Evolutionary conservation across 805 yeast genomes (phyloP).

Genomic region (Kodamaea neixiangensis): DNA sequence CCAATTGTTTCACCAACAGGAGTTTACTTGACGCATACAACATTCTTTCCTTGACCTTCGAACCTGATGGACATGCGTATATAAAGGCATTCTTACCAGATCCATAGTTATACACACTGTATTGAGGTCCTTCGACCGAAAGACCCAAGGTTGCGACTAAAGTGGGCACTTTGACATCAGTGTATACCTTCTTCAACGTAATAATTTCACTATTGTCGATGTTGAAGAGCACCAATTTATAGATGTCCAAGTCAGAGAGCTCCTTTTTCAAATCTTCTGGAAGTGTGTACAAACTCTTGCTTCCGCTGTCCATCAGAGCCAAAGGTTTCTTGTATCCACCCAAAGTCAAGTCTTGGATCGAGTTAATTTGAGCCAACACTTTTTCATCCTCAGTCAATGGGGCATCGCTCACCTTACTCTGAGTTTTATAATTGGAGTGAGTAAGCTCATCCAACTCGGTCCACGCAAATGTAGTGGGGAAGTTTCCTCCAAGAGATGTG

Average conservation of each 20-base stretch:
- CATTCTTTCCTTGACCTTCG: constrained; percentile 90
- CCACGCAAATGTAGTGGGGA: constrained; percentile 49
- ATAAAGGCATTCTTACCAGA: constrained; percentile 53
- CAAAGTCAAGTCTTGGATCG: constrained; percentile 32
- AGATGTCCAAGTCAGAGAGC: constrained; percentile 21
- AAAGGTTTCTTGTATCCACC: constrained; percentile 30
- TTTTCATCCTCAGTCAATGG: constrained; percentile 64
- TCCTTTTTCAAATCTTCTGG: constrained; percentile 28
- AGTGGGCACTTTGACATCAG: constrained; percentile 19
- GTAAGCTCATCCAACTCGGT: constrained; percentile 59
- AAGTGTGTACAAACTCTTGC: constrained; percentile 26
- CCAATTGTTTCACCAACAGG: constrained; percentile 56
- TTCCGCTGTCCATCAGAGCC: constrained; percentile 34
- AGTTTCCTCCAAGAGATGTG: constrained; percentile 68
- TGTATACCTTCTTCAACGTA: constrained; percentile 21
- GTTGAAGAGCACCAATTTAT: constrained; percentile 47
- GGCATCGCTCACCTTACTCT: constrained; percentile 27
- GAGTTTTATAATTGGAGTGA: constrained; percentile 43
- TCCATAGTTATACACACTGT: constrained; percentile 52
- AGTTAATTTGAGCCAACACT: constrained; percentile 45
- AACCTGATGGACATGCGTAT: constrained; percentile 87
- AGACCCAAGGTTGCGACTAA: constrained; percentile 23
- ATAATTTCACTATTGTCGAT: constrained; percentile 54
- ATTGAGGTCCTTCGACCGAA: constrained; percentile 38
- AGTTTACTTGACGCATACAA: constrained; percentile 80